Base-by-base conservation (phyloP, 805 yeast species). In the Ogataea parapolymorpha region DNA sequence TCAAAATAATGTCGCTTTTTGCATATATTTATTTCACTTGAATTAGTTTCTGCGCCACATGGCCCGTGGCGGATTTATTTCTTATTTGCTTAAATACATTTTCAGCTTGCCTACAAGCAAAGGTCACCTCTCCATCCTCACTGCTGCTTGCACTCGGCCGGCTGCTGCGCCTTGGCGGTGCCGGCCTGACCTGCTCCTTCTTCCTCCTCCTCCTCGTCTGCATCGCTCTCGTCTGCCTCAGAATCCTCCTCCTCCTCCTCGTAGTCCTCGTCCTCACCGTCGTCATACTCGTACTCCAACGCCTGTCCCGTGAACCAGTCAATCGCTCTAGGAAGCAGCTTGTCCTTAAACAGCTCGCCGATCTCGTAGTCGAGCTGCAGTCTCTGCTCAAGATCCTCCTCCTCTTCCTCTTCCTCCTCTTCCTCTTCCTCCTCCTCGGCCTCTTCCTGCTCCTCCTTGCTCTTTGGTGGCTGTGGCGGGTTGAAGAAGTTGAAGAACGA, bases 271-370 rank as follows among this genome's bases (percentile, higher is more conserved):
- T 71, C 77, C 29, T 68, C 82, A 13, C 74, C 86, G 25, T 53
- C 58, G 25, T 54, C 65, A 37, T 71, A 78, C 50, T 77, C 83
- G 59, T 77, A 85, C 42, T 85, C 95, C 44, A 91, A 75, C 17
- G 99, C 99, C 51, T 88, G 88, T 35, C 99, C 99, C 8, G 99
- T 91, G 65, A 89, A 93, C 98, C 99, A 93, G 64, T 91, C 98
- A 56, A 93, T 77, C 38, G 98, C 98, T 61, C 96, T 81, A 48
- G 98, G 97, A 48, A 93, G 82, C 61, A 93, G 76, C 65, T 93
- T 85, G 65, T 93, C 98, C 72, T 93, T 93, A 63, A 93, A 79
- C 58, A 90, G 90, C 67, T 93, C 99, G 48, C 98, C 99, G 49
- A 93, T 74, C 60, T 89, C 93, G 70, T 93, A 93, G 68, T 93